A percentile compares a stretch with the other conserved stretches of the same genome.
These are phyloP conservation scores for Vaccinium macrocarpon DNA, from an alignment of 148 eudicot genomes.

Conservation along the genomic window DNA sequence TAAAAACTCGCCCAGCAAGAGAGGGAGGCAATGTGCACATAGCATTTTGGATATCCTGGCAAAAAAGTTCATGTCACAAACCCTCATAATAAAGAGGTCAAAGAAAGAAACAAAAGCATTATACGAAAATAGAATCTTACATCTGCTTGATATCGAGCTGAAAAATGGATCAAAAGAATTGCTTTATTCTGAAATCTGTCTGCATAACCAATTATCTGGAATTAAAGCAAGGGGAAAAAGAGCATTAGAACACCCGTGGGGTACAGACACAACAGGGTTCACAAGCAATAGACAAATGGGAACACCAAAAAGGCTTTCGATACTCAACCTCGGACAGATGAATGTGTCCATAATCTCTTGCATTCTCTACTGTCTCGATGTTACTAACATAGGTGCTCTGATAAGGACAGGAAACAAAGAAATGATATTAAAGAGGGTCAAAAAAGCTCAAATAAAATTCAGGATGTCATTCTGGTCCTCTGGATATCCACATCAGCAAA, in stretches of 20 bases:
- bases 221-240: background rate
- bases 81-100: background rate
- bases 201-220: conserved; percentile 62
- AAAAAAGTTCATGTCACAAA: conserved; percentile 14
- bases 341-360: conserved; percentile 87
- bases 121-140: conserved; percentile 43
- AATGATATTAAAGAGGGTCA: background rate
- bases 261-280: background rate
- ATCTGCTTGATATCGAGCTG: conserved; percentile 73
- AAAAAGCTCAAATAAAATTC: background rate
- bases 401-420: conserved; percentile 17
- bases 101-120: conserved; percentile 2
- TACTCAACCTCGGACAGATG: conserved; percentile 76
- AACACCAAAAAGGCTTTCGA: background rate
- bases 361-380: conserved; percentile 60
- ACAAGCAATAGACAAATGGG: background rate
- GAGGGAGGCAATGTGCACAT: conserved; percentile 54
- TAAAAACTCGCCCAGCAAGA: conserved; percentile 64
- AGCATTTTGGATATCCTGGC: conserved; percentile 74
- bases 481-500: background rate
- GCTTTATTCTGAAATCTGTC: conserved; percentile 79
- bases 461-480: background rate
- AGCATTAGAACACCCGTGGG: background rate
- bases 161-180: conserved; percentile 91
- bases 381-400: conserved; percentile 80